Evolutionary conservation across 306 rosid species (phyloP).

Genomic region (Glycine latifolia): DNA sequence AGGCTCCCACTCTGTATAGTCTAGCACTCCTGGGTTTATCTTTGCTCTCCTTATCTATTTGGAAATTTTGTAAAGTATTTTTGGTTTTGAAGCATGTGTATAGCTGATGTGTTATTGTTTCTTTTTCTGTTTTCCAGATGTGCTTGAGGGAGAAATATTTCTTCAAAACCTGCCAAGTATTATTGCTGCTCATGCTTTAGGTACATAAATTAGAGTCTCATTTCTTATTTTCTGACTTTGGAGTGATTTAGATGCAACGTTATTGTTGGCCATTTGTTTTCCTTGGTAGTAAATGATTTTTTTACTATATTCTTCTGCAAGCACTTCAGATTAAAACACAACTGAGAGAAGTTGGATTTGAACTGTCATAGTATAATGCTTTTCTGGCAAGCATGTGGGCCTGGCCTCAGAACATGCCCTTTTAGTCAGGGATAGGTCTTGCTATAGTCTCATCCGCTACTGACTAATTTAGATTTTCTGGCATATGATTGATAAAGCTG

Average conservation of each 20-base stretch:
- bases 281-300: constrained; percentile 35
- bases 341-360: constrained; percentile 27
- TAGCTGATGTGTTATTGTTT: constrained; percentile 34
- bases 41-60: constrained; percentile 10
- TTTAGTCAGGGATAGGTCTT: background rate
- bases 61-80: constrained; percentile 4
- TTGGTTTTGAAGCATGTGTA: constrained; percentile 22
- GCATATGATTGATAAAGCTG: too few species aligned
- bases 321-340: constrained; percentile 9
- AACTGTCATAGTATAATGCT: background rate
- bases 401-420: constrained; percentile 12
- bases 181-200: constrained; percentile 90
- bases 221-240: constrained; percentile 29
- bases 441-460: too few species aligned
- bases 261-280: constrained; percentile 21
- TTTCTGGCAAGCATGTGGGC: constrained; percentile 17
- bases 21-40: constrained; percentile 4
- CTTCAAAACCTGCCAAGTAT: constrained; percentile 97
- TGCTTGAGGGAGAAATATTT: constrained; percentile 95
- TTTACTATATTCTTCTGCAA: constrained; percentile 9
- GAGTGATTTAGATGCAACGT: constrained; percentile 9
- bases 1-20: constrained; percentile 18
- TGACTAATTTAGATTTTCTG: too few species aligned
- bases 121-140: constrained; percentile 58
- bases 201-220: constrained; percentile 49